Percentiles rank a stretch among this genome's conserved stretches.
Evolutionary conservation across 441 rosid species (phyloP).

Genomic region (Erodium texanum): DNA sequence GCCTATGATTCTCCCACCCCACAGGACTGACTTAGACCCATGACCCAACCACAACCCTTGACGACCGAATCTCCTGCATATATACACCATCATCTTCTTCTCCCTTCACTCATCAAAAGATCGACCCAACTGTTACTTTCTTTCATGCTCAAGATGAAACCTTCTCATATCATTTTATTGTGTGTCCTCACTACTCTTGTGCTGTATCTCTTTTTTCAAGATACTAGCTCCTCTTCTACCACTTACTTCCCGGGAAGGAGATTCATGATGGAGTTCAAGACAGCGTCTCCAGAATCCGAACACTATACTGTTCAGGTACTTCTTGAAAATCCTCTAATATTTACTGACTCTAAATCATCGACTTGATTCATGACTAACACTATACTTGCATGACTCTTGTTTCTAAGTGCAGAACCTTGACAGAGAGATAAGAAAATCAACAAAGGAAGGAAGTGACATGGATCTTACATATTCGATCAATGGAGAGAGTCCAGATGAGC

Average conservation of each 20-base stretch:
- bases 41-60: background rate
- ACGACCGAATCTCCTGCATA: background rate
- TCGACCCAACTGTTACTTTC: background rate
- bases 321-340: background rate
- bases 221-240: background rate
- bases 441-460: background rate
- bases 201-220: background rate
- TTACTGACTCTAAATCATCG: background rate
- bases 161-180: constrained; percentile 6
- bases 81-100: background rate
- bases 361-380: background rate
- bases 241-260: background rate
- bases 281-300: background rate
- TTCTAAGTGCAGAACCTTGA: constrained; percentile 5
- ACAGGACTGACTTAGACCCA: constrained; percentile 1
- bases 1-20: background rate
- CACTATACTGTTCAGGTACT: background rate
- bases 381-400: background rate
- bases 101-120: background rate
- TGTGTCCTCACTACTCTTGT: constrained; percentile 6
- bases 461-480: background rate
- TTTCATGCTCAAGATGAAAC: background rate
- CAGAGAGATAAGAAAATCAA: background rate
- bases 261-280: background rate
- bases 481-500: constrained; percentile 3